Evolutionary conservation across 176 grass and related monocot genomes (phyloP).

Genomic region (Oryza australiensis): DNA sequence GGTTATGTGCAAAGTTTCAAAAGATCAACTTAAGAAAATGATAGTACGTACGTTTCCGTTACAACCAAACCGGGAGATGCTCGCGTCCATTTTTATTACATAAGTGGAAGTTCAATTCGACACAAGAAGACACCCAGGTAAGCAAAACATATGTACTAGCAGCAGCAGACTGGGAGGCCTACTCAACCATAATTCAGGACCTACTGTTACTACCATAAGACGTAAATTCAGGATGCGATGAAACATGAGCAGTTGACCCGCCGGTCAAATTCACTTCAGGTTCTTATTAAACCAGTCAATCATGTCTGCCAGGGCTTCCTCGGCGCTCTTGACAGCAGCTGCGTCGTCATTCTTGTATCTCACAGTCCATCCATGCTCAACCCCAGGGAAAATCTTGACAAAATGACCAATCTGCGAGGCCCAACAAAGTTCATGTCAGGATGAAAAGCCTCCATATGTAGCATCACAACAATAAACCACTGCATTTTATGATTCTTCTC

Average conservation of each 20-base stretch:
- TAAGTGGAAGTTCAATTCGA: not conserved
- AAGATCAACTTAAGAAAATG: too few species aligned
- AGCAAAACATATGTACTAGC: not conserved
- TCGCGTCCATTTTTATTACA: conserved; percentile 20
- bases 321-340: conserved; percentile 48
- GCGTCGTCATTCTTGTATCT: conserved; percentile 51
- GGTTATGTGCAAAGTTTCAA: too few species aligned
- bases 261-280: conserved; percentile 37
- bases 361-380: conserved; percentile 62
- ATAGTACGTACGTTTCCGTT: too few species aligned
- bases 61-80: not conserved
- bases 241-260: not conserved
- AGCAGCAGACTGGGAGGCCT: not conserved
- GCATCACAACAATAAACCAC: not conserved
- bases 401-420: conserved; percentile 45
- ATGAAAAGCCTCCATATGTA: not conserved
- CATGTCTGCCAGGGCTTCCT: conserved; percentile 61
- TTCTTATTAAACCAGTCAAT: conserved; percentile 60
- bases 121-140: not conserved
- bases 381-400: conserved; percentile 75
- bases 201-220: not conserved
- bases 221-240: not conserved
- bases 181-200: not conserved
- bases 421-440: not conserved
- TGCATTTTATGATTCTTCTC: not conserved